Conservation (phyloP, 1,139 yeast genomes). For the Taphrina flavorubra region DNA sequence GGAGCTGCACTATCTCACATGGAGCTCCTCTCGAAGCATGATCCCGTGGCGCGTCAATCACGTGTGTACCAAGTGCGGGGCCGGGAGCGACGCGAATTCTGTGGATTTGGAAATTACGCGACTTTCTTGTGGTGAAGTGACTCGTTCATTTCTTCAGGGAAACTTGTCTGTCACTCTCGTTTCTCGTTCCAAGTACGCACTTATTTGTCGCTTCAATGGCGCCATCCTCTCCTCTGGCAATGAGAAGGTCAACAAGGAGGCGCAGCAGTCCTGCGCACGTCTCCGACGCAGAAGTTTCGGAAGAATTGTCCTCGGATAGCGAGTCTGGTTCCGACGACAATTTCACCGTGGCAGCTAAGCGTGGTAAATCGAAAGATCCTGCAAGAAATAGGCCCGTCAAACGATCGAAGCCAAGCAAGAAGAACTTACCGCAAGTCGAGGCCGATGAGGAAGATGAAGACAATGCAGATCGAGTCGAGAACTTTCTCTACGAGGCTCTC, state of each 20-base stretch:
- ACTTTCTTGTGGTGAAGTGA: neutral
- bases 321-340: conserved; percentile 11
- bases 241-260: conserved; percentile 11
- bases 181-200: too few species aligned
- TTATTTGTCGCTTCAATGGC: neutral
- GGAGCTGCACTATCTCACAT: neutral
- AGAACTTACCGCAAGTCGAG: neutral
- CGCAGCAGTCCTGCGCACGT: conserved; percentile 7
- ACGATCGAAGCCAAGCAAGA: conserved; percentile 2
- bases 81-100: too few species aligned
- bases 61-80: neutral
- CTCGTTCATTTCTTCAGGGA: neutral
- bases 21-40: neutral
- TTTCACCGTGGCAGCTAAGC: conserved; percentile 12
- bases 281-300: neutral
- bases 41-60: neutral
- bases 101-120: neutral
- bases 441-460: conserved; percentile 6
- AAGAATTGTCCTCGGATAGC: neutral
- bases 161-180: too few species aligned
- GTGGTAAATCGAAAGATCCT: conserved; percentile 3
- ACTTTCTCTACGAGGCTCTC: conserved; percentile 47
- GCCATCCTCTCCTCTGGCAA: conserved; percentile 1
- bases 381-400: conserved; percentile 5
- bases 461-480: conserved; percentile 20